Base-by-base conservation (phyloP, 306 rosid species). In the Oemleria cerasiformis region DNA sequence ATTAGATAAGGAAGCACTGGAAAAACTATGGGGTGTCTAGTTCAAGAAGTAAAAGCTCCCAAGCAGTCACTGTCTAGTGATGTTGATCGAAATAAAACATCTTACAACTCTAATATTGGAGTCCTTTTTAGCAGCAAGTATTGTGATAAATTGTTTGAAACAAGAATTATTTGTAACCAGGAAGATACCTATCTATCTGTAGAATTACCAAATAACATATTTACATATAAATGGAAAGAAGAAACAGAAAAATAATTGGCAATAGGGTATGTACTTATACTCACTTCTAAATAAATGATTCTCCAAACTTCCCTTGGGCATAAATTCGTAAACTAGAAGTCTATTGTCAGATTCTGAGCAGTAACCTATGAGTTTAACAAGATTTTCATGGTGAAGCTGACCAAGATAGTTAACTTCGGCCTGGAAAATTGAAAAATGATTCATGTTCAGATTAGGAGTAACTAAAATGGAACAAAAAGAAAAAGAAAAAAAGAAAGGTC, bases 361-460 rank as follows among this genome's bases (percentile, higher is more conserved):
- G 59, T 84, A 93, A 47, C 98, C 97, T 76, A 93, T 77, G 81
- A 90, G 98, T 86, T 84, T 91, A 72, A 93, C 96, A 56, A 93
- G 82, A 81, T 93, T 93, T 82, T 86, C 84, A 76, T 93, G 98
- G 81, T 77, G 97, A 67, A 87, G 86, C 81, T 86, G 94, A 64
- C 98, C 88, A 41, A 93, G 81, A 86, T 93, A 90, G 74, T 90
- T 93, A n/a, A 93, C 92, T 91, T 93, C 97, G 7, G 92, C 92
- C 98, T 93, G 88, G 78, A 58, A 80, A 69, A 61, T 54, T 40
- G 30, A 41, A 55, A 42, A 39, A 17, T 20, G 58, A 17, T 60
- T 54, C n/a, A 82, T 56, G 49, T 30, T 65, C 57, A 55, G 60
- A 19, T 45, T 63, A 68, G 42, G 76, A 15, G n/a, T 41, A 74